Evolutionary conservation across 345 rosid species (phyloP).

Genomic region (Hibiscus trionum): DNA sequence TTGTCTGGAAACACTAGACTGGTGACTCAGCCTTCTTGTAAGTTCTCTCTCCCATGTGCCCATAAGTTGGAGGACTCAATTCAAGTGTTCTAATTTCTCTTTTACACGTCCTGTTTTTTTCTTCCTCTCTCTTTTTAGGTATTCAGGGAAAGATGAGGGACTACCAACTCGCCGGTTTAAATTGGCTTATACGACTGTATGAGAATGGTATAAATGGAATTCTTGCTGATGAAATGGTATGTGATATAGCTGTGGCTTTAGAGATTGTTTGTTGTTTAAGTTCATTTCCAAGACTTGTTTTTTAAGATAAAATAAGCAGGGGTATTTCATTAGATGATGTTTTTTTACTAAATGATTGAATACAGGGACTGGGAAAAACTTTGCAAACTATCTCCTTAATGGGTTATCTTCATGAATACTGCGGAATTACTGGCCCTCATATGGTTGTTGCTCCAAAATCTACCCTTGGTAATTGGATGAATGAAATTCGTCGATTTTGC

Average conservation of each 20-base stretch:
- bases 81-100: background rate
- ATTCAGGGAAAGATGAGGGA: slow-evolving; percentile 97
- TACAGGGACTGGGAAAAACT: slow-evolving; percentile 96
- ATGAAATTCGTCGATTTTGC: slow-evolving; percentile 93
- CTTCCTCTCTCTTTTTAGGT: slow-evolving; percentile 33
- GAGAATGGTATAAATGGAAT: slow-evolving; percentile 98
- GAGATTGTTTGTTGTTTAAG: background rate
- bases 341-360: slow-evolving; percentile 4
- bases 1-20: slow-evolving; percentile 76
- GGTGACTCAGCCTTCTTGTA: slow-evolving; percentile 94
- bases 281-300: background rate
- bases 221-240: slow-evolving; percentile 96
- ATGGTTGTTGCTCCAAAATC: slow-evolving; percentile 99
- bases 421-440: slow-evolving; percentile 97
- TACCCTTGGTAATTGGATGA: slow-evolving; percentile 99
- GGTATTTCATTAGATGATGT: background rate
- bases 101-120: background rate
- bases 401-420: slow-evolving; percentile 91
- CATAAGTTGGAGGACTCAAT: background rate
- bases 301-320: background rate
- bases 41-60: slow-evolving; percentile 11
- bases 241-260: slow-evolving; percentile 1
- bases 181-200: slow-evolving; percentile 91
- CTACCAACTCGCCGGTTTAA: slow-evolving; percentile 93
- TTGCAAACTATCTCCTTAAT: slow-evolving; percentile 89